A percentile compares a stretch with the other conserved stretches of the same genome.
These are phyloP conservation scores for Suillus fuscotomentosus DNA, from an alignment of 768 basidiomycete species.

Conservation along the genomic window DNA sequence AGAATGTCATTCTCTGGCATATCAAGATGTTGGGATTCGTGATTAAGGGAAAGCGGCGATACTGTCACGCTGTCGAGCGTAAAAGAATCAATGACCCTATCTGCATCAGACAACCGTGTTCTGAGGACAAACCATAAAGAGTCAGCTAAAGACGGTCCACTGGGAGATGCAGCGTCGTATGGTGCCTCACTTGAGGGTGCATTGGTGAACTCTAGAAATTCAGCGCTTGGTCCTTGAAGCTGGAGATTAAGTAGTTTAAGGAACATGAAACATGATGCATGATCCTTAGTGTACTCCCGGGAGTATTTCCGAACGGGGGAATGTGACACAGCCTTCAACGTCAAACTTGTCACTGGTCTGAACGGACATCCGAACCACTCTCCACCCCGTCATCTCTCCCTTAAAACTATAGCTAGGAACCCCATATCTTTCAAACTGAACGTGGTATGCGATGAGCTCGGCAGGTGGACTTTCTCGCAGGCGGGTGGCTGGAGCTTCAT, in stretches of 20 bases:
- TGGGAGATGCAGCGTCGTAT: background rate
- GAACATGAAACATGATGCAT: background rate
- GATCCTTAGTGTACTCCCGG: background rate
- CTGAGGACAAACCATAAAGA: background rate
- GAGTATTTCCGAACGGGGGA: background rate
- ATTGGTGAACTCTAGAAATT: background rate
- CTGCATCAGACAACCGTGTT: background rate
- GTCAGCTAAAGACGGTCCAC: background rate
- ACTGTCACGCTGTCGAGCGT: background rate
- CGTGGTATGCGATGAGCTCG: conserved; percentile 43
- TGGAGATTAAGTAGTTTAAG: background rate
- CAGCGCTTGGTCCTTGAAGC: background rate
- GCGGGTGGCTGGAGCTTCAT: conserved; percentile 46
- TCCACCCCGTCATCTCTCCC: background rate
- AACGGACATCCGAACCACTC: background rate
- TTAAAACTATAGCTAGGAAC: background rate
- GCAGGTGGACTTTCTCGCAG: conserved; percentile 56
- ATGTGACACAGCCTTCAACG: conserved; percentile 9
- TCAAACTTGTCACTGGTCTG: conserved; percentile 1
- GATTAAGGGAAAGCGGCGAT: background rate
- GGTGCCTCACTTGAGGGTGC: background rate
- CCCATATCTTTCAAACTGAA: background rate
- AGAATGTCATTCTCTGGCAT: background rate
- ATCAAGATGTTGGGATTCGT: background rate
- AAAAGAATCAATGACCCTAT: background rate